Evolutionary conservation across 2,329 filamentous ascomycete species (phyloP), one percentile per base, ranked within the genome.

Genomic region (Diaporthe citrichinensis): DNA sequence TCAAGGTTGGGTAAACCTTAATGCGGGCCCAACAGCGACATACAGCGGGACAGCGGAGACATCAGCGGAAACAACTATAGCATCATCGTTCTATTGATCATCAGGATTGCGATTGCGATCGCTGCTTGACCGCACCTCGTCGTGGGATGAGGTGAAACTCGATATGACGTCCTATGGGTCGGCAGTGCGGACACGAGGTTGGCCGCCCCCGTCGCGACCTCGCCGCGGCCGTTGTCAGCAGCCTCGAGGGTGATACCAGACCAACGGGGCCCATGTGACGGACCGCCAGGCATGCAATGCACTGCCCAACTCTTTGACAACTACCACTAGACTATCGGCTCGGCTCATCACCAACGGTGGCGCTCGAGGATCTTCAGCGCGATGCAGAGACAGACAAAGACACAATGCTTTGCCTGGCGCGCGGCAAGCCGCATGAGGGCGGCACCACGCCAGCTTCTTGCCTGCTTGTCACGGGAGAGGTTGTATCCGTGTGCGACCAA

Each of bases 321-420:
- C 17, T 25, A 65, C 59, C 25, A 55, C 51, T 55, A 55, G 34
- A 51, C 62, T 28, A 28, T 49, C 65, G n/a, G 34, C 31, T 53
- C 46, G 23, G n/a, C 46, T 68, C 46, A 25, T 53, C 46, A 41
- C 15, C 53, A 62, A 34, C 25, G 10, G 58, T 65, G 58, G 46
- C 57, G 58, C 25, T 53, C 44, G 6, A 44, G 25, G 55, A 49
- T 59, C 55, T 44, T 31, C 28, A 65, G 46, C 34, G 25, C 34
- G 36, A 41, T 41, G 25, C 58, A 51, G 25, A 31, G 20, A 53
- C 25, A 73, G 58, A 65, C 71, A 65, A 65, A 73, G 55, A 73
- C 71, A 44, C 71, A 65, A 65, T 73, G 71, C 51, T 57, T 34
- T 73, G 46, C 46, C 71, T 73, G 71, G 71, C 71, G 71, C 71